phyloP scores from a whole-genome alignment of 164 flowering plant species.

The Magnolia kwangsiensis region DNA sequence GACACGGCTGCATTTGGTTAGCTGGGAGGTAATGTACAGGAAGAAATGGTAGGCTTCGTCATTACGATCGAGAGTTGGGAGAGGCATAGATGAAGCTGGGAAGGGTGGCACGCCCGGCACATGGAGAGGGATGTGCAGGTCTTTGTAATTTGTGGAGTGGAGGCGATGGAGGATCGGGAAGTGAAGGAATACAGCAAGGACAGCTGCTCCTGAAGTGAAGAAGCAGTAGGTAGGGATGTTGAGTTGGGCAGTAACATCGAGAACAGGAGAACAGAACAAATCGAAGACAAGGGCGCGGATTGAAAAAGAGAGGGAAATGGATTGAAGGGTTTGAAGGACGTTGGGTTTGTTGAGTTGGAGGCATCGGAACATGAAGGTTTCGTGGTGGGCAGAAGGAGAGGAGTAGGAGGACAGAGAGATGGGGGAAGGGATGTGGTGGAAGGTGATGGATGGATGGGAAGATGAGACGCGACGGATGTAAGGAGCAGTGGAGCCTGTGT shows the following conservation, averaged over 20 bases:
- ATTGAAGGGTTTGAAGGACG: conserved; percentile 21
- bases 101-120: conserved; percentile 26
- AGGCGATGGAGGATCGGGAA: conserved; percentile 10
- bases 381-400: conserved; percentile 15
- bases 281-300: conserved; percentile 32
- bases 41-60: conserved; percentile 11
- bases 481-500: conserved; percentile 15
- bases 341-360: conserved; percentile 27
- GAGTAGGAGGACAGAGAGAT: neutral
- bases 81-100: conserved; percentile 15
- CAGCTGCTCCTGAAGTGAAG: conserved; percentile 17
- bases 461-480: conserved; percentile 27
- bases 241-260: conserved; percentile 17
- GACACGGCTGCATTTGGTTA: conserved; percentile 18
- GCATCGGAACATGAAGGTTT: conserved; percentile 13
- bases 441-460: conserved; percentile 20
- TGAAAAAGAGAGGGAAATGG: conserved; percentile 18
- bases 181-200: conserved; percentile 14
- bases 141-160: conserved; percentile 7
- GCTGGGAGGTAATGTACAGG: neutral
- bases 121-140: conserved; percentile 1
- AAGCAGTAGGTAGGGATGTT: conserved; percentile 26
- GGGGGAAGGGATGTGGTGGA: conserved; percentile 29
- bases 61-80: conserved; percentile 13
- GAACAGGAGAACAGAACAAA: conserved; percentile 27